Evolutionary conservation across 2,329 filamentous ascomycete species (phyloP).

Genomic region (Thyridium curvatum): DNA sequence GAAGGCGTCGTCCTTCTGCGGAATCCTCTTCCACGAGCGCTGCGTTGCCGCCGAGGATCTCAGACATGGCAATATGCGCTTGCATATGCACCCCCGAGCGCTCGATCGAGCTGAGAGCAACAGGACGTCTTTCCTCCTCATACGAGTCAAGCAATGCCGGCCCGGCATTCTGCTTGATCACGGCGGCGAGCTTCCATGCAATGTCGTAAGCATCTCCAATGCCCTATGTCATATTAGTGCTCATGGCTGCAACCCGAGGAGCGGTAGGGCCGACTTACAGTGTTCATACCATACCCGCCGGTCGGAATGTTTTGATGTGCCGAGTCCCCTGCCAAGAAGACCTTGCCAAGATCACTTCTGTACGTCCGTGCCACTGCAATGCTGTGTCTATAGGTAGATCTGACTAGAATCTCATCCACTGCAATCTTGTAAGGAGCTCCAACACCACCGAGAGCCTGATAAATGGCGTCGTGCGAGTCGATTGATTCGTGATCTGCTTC

Average conservation of each 20-base stretch:
- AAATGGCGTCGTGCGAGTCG: slow-evolving; percentile 3
- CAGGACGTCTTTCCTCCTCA: too few species aligned
- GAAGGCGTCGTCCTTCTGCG: too few species aligned
- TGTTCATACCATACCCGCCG: slow-evolving; percentile 30
- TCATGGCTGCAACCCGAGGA: too few species aligned
- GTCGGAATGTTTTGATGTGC: slow-evolving; percentile 27
- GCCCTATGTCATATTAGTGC: too few species aligned
- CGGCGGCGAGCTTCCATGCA: slow-evolving; percentile 25
- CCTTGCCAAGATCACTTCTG: slow-evolving; percentile 22
- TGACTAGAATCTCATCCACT: slow-evolving; percentile 15
- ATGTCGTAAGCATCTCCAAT: slow-evolving; percentile 26
- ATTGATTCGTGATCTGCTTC: neutral
- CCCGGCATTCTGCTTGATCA: slow-evolving; percentile 8
- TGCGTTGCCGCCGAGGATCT: too few species aligned
- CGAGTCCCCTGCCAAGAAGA: slow-evolving; percentile 26
- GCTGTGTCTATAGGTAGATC: slow-evolving; percentile 12
- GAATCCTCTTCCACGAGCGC: too few species aligned
- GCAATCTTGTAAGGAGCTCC: slow-evolving; percentile 5
- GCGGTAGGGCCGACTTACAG: too few species aligned
- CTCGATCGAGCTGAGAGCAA: too few species aligned
- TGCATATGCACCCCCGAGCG: too few species aligned
- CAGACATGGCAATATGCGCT: too few species aligned
- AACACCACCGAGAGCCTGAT: slow-evolving; percentile 5
- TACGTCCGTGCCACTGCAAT: slow-evolving; percentile 10
- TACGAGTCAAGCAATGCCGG: neutral